Evolutionary conservation across 495 filamentous ascomycete genomes (phyloP).

Genomic region (Beverwykella pulmonaria): DNA sequence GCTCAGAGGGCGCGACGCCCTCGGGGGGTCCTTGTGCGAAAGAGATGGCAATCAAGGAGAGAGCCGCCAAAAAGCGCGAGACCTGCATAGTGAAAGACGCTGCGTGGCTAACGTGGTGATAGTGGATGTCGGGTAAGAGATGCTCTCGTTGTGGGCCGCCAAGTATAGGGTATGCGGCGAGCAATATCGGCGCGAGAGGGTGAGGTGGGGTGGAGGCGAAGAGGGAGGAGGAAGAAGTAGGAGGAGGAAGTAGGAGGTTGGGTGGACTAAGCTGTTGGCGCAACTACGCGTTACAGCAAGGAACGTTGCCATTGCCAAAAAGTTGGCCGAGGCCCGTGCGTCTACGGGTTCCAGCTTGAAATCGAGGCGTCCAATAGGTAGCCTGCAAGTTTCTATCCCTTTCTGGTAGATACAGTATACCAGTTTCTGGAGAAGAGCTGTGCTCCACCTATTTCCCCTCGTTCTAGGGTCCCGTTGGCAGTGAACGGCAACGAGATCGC

Average conservation of each 20-base stretch:
- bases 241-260: conserved; percentile 2
- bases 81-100: conserved; percentile 16
- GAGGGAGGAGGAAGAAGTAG: background rate
- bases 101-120: background rate
- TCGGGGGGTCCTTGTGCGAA: conserved; percentile 17
- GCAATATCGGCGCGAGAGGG: background rate
- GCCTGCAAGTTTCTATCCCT: no score
- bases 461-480: no score
- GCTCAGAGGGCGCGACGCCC: conserved; percentile 26
- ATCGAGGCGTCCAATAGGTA: background rate
- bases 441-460: no score
- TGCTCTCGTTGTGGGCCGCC: background rate
- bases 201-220: background rate
- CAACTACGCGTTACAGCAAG: conserved; percentile 2
- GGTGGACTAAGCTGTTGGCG: background rate
- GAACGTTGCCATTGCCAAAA: background rate
- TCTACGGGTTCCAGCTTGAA: no score
- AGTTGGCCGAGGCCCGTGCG: background rate
- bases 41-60: conserved; percentile 17
- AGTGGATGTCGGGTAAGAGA: background rate
- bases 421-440: no score
- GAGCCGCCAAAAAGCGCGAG: conserved; percentile 6
- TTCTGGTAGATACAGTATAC: no score
- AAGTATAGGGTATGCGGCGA: background rate
- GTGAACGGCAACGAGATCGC: no score